Evolutionary conservation across 495 filamentous ascomycete species (phyloP).

Genomic region (Penicillium desertorum): DNA sequence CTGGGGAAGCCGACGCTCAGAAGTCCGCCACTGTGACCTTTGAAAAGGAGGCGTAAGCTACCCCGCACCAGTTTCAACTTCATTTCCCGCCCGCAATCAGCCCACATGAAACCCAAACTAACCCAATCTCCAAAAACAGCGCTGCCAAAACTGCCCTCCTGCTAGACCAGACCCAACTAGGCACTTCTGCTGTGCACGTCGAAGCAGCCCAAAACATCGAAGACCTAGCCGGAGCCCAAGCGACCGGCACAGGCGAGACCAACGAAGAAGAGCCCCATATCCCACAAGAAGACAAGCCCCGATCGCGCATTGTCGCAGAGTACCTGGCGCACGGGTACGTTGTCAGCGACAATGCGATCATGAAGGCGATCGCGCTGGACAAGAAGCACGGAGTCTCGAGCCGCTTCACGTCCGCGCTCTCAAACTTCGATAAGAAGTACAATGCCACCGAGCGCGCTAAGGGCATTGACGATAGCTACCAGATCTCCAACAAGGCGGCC

Average conservation of each 20-base stretch:
- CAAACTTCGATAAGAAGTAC: constrained; percentile 76
- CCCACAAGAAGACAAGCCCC: constrained; percentile 92
- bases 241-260: constrained; percentile 48
- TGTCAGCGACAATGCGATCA: constrained; percentile 78
- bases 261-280: constrained; percentile 63
- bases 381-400: constrained; percentile 81
- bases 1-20: constrained; percentile 54
- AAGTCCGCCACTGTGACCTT: constrained; percentile 90
- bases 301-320: constrained; percentile 88
- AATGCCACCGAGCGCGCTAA: constrained; percentile 76
- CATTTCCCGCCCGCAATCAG: not conserved
- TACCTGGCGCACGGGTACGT: constrained; percentile 93
- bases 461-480: constrained; percentile 72
- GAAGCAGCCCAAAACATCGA: constrained; percentile 62
- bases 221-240: constrained; percentile 57
- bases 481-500: constrained; percentile 64
- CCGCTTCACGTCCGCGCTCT: constrained; percentile 71
- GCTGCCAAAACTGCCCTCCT: constrained; percentile 95
- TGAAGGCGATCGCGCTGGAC: constrained; percentile 84
- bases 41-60: constrained; percentile 79
- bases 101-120: not conserved
- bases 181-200: constrained; percentile 76
- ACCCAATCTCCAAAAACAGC: constrained; percentile 25
- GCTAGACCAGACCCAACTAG: constrained; percentile 92
- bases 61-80: constrained; percentile 27